Conservation (phyloP, 768 basidiomycete genomes). For the Agaricus blazei region DNA sequence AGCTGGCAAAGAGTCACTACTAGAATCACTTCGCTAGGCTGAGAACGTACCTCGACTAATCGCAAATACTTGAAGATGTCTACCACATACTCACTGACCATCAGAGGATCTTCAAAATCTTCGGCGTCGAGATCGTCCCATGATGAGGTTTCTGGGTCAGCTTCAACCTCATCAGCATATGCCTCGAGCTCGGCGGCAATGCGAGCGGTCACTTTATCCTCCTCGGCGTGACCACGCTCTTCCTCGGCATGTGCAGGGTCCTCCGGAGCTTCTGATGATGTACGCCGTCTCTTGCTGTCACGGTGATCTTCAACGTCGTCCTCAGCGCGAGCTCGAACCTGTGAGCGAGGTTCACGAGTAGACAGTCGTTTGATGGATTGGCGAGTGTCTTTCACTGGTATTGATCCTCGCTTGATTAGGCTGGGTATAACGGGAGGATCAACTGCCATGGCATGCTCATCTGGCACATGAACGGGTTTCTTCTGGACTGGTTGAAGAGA, state of each 20-base stretch:
- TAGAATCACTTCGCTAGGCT: not conserved
- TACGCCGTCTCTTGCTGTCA: conserved; percentile 68
- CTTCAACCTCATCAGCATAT: conserved; percentile 51
- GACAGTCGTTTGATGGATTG: not conserved
- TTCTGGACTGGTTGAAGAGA: conserved; percentile 20
- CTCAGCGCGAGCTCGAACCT: conserved; percentile 15
- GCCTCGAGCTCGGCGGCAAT: conserved; percentile 47
- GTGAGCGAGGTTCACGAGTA: not conserved
- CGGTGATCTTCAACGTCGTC: conserved; percentile 54
- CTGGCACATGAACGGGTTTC: conserved; percentile 16
- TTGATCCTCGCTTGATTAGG: conserved; percentile 34
- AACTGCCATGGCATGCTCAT: conserved; percentile 53
- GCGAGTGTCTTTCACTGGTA: conserved; percentile 22
- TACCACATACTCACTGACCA: conserved; percentile 94
- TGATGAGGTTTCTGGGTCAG: conserved; percentile 54
- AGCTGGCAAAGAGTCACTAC: conserved; percentile 34
- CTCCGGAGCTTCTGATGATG: conserved; percentile 60
- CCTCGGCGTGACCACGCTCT: conserved; percentile 35
- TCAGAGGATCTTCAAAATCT: conserved; percentile 89
- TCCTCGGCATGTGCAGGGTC: conserved; percentile 34
- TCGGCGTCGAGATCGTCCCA: conserved; percentile 96
- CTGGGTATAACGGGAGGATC: conserved; percentile 40
- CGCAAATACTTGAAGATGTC: conserved; percentile 95
- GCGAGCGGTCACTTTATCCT: conserved; percentile 37
- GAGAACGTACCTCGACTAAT: conserved; percentile 66